phyloP scores from a whole-genome alignment of 2,329 filamentous ascomycete species.

The Colletotrichum graminicola region DNA sequence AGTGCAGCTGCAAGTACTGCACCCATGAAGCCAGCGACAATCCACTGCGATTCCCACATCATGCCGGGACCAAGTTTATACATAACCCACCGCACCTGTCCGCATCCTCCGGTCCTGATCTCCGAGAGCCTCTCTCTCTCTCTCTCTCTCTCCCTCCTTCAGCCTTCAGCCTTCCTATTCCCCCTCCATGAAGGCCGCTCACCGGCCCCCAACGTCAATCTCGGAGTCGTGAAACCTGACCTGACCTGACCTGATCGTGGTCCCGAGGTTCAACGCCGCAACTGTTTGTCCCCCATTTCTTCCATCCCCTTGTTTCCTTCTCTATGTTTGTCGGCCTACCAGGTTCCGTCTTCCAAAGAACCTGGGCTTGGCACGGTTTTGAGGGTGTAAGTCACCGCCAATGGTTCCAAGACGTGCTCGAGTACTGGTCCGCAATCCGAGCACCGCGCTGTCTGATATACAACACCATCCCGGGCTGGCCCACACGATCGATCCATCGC shows the following conservation, averaged over 20 bases:
- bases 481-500: slow-evolving; percentile 14
- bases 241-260: slow-evolving; percentile 11
- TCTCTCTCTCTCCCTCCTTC: slow-evolving; percentile 16
- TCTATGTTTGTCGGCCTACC: not conserved
- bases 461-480: slow-evolving; percentile 25
- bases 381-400: slow-evolving; percentile 4
- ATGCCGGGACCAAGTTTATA: slow-evolving; percentile 22
- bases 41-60: slow-evolving; percentile 13
- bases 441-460: not conserved
- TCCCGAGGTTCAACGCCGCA: slow-evolving; percentile 13
- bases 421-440: slow-evolving; percentile 9
- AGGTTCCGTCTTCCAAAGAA: not conserved
- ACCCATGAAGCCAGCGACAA: slow-evolving; percentile 26
- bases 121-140: slow-evolving; percentile 16
- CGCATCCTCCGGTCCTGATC: not conserved
- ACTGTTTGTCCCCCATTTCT: slow-evolving; percentile 34
- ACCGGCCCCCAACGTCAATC: slow-evolving; percentile 28
- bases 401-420: slow-evolving; percentile 7
- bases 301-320: not conserved
- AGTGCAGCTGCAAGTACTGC: slow-evolving; percentile 40
- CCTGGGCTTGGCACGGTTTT: not conserved
- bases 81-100: slow-evolving; percentile 27
- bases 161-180: slow-evolving; percentile 11
- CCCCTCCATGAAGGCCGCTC: slow-evolving; percentile 17
- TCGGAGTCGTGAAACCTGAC: slow-evolving; percentile 29